Evolutionary conservation across 176 grass and related monocot species (phyloP).

Genomic region (Zoysia pacifica): DNA sequence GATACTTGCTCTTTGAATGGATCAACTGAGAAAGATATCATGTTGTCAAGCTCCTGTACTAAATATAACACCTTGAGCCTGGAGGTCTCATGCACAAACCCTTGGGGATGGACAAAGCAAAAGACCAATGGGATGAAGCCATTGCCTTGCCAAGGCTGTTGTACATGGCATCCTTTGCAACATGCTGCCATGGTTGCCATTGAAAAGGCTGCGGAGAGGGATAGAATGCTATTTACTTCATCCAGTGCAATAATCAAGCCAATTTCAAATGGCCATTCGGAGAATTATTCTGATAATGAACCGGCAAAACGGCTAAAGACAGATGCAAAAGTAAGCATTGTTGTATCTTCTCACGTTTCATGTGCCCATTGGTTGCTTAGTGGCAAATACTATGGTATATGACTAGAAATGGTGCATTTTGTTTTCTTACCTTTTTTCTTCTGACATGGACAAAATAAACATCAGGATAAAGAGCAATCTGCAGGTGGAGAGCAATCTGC

Average conservation of each 20-base stretch:
- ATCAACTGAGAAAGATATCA: not conserved
- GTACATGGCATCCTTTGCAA: constrained; percentile 79
- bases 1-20: not conserved
- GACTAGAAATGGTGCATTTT: not conserved
- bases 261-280: constrained; percentile 32
- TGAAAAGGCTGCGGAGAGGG: constrained; percentile 75
- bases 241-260: constrained; percentile 9
- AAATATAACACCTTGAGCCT: constrained; percentile 29
- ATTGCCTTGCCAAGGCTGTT: constrained; percentile 33
- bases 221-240: constrained; percentile 59
- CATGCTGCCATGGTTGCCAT: constrained; percentile 92
- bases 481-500: no score
- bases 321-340: constrained; percentile 52
- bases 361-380: not conserved
- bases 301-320: constrained; percentile 69
- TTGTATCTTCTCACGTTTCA: not conserved
- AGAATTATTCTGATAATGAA: constrained; percentile 53
- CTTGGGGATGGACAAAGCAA: constrained; percentile 76
- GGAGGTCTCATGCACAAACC: constrained; percentile 72
- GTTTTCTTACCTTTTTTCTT: not conserved
- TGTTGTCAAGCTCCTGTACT: constrained; percentile 11
- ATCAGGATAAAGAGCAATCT: constrained; percentile 41
- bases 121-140: constrained; percentile 25
- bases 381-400: not conserved
- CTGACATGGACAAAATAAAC: constrained; percentile 24